Base-by-base conservation (phyloP, 2,329 filamentous ascomycete species). In the Tolypocladium paradoxum region DNA sequence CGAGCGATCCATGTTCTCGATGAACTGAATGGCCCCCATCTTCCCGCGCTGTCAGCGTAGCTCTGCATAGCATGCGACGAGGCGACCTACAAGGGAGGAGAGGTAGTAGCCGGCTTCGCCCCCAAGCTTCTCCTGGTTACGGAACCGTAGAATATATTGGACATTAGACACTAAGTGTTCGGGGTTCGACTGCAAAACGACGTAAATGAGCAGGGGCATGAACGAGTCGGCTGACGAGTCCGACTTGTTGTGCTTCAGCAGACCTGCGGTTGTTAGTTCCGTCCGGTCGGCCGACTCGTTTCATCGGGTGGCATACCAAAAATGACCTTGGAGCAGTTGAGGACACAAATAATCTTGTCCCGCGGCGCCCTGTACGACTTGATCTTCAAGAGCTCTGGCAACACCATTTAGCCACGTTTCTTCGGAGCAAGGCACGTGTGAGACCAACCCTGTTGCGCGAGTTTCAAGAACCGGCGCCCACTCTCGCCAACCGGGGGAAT, bases 271-370 rank as follows among this genome's bases (percentile, higher is more conserved):
- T 14, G 37, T 52, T 27, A 53, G 49, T 22, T 31, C 18, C 9
- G 5, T 6, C 9, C 12, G 18, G 27, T 7, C 18, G 2, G 11
- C 6, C 2, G 27, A 14, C 16, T 20, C 38, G 20, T 31, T 7
- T 20, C 43, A 3, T 4, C 4, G n/a, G 7, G 9, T 4, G 22
- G 62, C 78, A 60, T 70, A 90, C 88, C 93, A 69, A 99, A 97
- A 58, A 99, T 97, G 57, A 99, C 95, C 71, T 99, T 99, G 81
- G 93, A 99, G 73, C 91, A 96, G 71, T 99, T 99, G 53, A 99
- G 74, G 47, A 97, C 90, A 68, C 93, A 99, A 49, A 99, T 97
- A 53, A 99, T 93, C 71, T 99, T 99, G 74, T 99, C 93, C 61
- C 93, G 78, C 4, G 93, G 93, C n/a, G 93, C 93, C 60, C 95